Evolutionary conservation across 2,329 filamentous ascomycete species (phyloP).

Genomic region (Chaetomium olivaceum): DNA sequence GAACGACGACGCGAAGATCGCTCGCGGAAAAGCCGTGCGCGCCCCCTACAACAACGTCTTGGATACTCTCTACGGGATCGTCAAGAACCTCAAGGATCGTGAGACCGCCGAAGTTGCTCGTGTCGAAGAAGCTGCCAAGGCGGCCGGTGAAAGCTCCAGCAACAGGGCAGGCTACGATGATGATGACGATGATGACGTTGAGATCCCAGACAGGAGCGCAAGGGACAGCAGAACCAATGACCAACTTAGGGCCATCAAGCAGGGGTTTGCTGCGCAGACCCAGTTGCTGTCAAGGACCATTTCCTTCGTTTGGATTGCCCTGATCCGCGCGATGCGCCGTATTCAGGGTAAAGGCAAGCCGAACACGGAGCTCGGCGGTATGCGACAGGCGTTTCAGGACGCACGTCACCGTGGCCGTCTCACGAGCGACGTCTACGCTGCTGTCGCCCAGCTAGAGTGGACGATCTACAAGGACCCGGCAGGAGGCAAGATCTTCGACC

Average conservation of each 20-base stretch:
- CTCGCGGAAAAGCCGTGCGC: constrained; percentile 75
- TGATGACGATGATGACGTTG: constrained; percentile 55
- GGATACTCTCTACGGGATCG: constrained; percentile 83
- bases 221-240: constrained; percentile 63
- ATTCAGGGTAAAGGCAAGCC: constrained; percentile 80
- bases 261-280: constrained; percentile 71
- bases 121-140: constrained; percentile 54
- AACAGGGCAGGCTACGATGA: constrained; percentile 38
- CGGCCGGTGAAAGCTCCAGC: constrained; percentile 27
- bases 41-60: constrained; percentile 82
- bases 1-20: constrained; percentile 69
- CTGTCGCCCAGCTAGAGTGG: constrained; percentile 88
- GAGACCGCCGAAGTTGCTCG: constrained; percentile 60
- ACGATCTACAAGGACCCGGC: constrained; percentile 93
- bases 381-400: constrained; percentile 85
- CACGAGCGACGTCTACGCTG: constrained; percentile 92
- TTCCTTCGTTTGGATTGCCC: constrained; percentile 90
- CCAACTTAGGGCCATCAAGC: constrained; percentile 61
- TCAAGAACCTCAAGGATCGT: constrained; percentile 68
- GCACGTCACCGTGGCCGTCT: constrained; percentile 84
- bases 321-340: constrained; percentile 91
- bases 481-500: constrained; percentile 93
- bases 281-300: constrained; percentile 79
- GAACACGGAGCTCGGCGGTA: constrained; percentile 61
- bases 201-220: constrained; percentile 42